These are phyloP conservation scores for Arthrobotrys pseudoclavata DNA, from an alignment of 2,329 filamentous ascomycete species.

Conservation along the genomic window DNA sequence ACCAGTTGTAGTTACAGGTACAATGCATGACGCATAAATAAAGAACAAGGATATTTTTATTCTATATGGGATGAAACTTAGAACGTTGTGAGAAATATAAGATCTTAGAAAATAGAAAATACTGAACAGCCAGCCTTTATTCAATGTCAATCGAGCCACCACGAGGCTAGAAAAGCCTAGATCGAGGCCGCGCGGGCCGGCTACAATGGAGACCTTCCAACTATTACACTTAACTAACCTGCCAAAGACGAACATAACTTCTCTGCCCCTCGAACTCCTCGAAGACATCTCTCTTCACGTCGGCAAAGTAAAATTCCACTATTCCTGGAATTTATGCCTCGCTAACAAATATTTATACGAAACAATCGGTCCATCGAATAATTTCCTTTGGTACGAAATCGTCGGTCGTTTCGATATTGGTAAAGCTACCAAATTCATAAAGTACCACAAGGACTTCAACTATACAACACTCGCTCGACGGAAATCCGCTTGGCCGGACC, in stretches of 20 bases:
- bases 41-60: neutral
- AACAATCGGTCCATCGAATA: conserved; percentile 22
- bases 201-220: conserved; percentile 4
- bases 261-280: conserved; percentile 22
- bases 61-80: conserved; percentile 14
- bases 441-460: conserved; percentile 14
- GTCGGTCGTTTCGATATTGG: conserved; percentile 3
- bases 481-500: conserved; percentile 7
- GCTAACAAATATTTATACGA: neutral
- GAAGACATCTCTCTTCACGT: conserved; percentile 24
- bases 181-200: neutral
- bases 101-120: neutral
- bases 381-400: conserved; percentile 27
- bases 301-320: neutral
- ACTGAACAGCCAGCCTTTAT: too few species aligned
- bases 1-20: neutral
- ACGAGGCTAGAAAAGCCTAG: too few species aligned
- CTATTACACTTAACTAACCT: neutral
- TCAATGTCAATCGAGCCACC: neutral
- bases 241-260: conserved; percentile 12
- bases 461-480: conserved; percentile 26
- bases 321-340: neutral
- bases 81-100: neutral
- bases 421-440: conserved; percentile 13
- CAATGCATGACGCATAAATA: conserved; percentile 4